These are phyloP conservation scores for Colletotrichum camelliae DNA, from an alignment of 2,329 filamentous ascomycete species.

Conservation along the genomic window DNA sequence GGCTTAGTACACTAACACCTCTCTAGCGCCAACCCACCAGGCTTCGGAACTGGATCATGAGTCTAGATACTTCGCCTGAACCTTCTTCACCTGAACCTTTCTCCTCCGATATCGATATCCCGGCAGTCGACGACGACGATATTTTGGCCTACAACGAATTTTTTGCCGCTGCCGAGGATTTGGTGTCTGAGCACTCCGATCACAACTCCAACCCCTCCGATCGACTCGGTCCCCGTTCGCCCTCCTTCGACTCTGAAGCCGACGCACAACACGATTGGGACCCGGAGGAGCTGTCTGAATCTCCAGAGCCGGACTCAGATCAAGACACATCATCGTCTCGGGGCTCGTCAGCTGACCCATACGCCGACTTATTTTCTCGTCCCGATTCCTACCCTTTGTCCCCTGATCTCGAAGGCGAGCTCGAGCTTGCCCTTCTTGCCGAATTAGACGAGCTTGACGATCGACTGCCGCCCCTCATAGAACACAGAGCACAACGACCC, in stretches of 20 bases:
- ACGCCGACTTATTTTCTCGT: neutral
- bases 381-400: constrained; percentile 11
- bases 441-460: constrained; percentile 6
- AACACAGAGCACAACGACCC: neutral
- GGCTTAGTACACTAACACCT: neutral
- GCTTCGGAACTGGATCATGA: constrained; percentile 8
- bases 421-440: constrained; percentile 17
- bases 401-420: constrained; percentile 13
- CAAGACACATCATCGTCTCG: neutral
- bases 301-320: neutral
- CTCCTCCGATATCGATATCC: neutral
- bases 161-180: neutral
- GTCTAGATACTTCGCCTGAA: constrained; percentile 9
- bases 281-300: neutral
- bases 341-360: neutral
- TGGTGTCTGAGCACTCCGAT: neutral
- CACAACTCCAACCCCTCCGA: neutral
- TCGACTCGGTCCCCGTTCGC: neutral
- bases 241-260: constrained; percentile 4
- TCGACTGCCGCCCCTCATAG: neutral
- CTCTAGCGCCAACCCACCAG: constrained; percentile 13
- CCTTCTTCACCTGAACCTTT: constrained; percentile 6
- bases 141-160: neutral
- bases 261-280: constrained; percentile 7
- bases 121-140: neutral